Base-by-base conservation (phyloP, 345 rosid species). In the Mercurialis annua region DNA sequence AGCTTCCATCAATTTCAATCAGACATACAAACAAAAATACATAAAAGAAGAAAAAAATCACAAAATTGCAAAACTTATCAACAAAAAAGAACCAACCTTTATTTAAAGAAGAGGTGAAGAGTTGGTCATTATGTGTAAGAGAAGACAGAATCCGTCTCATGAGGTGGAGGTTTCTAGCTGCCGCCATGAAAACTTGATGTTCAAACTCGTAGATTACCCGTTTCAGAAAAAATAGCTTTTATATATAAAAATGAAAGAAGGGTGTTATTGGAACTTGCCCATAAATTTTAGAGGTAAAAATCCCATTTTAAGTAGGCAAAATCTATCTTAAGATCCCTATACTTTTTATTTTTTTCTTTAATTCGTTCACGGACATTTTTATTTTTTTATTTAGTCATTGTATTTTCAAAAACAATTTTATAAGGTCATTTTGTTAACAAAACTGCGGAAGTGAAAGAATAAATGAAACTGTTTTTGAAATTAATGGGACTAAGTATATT, bases 141-240 rank as follows among this genome's bases (percentile, higher is more conserved):
- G 46, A 55, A 48, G 82, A 68, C 43, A 80, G 65, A 0, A 72
- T n/a, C n/a, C 81, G 82, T 66, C 71, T 76, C 62, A 74, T 46
- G 64, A 56, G 81, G 30, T 73, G 14, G 48, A 76, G 33, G 49
- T 70, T 68, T 70, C 77, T 58, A 31, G 71, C 62, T 1, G 70
- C 77, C 68, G 72, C 69, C 71, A 63, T 74, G 61, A 62, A 17
- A 29, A 36, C 49, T 14, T 16, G 24, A 14, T n/a, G 26, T 4
- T 42, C 62, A n/a, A 23, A 53, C 34, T 53, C 44, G 24, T 18
- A n/a, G 17, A 5, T 6, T 48, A 16, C 36, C 26, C 1, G 46
- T 21, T 24, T 4, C 1, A 61, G 65, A n/a, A 50, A 6, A 24
- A 1, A 53, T 1, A 53, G 2, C 7, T 1, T 20, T 23, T 29